phyloP scores from a whole-genome alignment of 345 rosid species.

The Eucalyptus decipiens region DNA sequence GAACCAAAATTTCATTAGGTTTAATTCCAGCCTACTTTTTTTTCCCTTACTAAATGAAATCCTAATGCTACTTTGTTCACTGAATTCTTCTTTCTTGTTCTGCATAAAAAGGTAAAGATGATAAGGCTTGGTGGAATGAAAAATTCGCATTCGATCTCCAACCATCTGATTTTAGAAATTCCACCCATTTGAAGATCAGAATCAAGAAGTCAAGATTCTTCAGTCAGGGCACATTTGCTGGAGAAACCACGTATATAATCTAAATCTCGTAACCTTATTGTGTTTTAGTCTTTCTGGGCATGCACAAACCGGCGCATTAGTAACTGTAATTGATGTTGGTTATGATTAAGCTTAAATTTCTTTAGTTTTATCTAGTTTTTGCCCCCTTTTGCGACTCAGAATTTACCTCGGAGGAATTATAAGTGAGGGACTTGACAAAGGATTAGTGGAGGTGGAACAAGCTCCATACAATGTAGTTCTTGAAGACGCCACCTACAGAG shows the following conservation, averaged over 20 bases:
- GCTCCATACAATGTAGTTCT: constrained; percentile 60
- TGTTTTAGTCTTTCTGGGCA: background rate
- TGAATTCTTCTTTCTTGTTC: background rate
- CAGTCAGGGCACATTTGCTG: constrained; percentile 50
- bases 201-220: constrained; percentile 57
- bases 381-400: constrained; percentile 12
- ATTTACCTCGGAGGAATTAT: constrained; percentile 61
- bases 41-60: background rate
- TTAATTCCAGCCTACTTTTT: background rate
- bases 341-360: background rate
- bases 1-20: constrained; percentile 72
- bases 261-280: background rate
- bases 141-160: constrained; percentile 59
- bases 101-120: constrained; percentile 23
- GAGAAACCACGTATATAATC: constrained; percentile 52
- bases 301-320: background rate
- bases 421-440: constrained; percentile 46
- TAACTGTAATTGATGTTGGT: background rate
- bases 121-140: constrained; percentile 69
- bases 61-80: background rate
- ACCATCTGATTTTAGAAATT: constrained; percentile 33
- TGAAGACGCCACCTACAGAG: constrained; percentile 66
- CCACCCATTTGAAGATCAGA: constrained; percentile 43
- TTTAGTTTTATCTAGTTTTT: background rate
- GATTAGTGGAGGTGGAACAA: constrained; percentile 41